Percentiles rank a stretch among this genome's conserved stretches.
Conservation (phyloP, 495 filamentous ascomycete genomes). For the Penicillium daleae region DNA sequence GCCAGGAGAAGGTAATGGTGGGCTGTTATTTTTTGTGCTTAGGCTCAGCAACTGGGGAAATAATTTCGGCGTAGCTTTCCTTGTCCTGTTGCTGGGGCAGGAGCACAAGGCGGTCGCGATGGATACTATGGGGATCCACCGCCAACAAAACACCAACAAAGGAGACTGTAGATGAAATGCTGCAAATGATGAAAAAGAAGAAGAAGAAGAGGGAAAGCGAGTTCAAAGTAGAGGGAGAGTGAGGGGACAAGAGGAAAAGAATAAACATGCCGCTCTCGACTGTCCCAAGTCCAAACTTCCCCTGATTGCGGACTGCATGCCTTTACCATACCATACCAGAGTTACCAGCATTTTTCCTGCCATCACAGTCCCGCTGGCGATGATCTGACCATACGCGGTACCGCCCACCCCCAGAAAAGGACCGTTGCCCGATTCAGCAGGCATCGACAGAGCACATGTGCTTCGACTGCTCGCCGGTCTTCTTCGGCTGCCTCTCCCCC, state of each 20-base stretch:
- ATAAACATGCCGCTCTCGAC: background rate
- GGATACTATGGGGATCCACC: conserved; percentile 27
- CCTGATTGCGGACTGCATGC: conserved; percentile 19
- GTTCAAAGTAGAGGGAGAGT: background rate
- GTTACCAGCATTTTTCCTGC: conserved; percentile 3
- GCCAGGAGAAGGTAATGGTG: conserved; percentile 12
- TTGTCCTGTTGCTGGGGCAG: conserved; percentile 35
- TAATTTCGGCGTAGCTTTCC: conserved; percentile 33
- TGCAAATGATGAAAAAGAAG: background rate
- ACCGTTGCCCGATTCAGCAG: conserved; percentile 16
- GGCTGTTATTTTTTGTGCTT: conserved; percentile 5
- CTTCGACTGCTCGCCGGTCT: conserved; percentile 4
- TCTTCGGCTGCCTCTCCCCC: background rate
- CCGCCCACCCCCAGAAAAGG: conserved; percentile 22
- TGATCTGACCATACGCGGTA: conserved; percentile 20
- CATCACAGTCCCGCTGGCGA: background rate
- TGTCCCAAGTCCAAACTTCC: conserved; percentile 3
- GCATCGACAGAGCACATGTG: conserved; percentile 22
- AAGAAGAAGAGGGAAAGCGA: background rate
- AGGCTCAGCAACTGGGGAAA: conserved; percentile 17
- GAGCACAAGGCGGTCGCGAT: conserved; percentile 35
- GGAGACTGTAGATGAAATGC: conserved; percentile 1
- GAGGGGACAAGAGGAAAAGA: background rate
- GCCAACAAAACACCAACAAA: conserved; percentile 20
- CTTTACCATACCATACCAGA: conserved; percentile 17